phyloP scores from a whole-genome alignment of 1,139 yeast species.

The Yamadazyma songkhlaensis region DNA sequence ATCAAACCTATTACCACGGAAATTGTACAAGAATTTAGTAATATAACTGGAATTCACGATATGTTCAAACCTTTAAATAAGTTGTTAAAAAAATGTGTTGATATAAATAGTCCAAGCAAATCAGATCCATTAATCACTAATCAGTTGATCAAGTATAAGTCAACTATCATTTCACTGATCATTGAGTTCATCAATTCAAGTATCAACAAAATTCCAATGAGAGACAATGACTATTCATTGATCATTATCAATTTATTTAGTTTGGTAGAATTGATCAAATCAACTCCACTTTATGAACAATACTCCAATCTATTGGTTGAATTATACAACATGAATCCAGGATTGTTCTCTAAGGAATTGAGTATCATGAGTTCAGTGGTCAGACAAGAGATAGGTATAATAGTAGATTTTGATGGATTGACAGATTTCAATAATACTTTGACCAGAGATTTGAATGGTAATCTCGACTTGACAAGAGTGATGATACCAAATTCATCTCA shows the following conservation, averaged over 20 bases:
- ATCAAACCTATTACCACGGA: conserved; percentile 22
- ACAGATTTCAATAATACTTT: conserved; percentile 10
- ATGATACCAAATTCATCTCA: conserved; percentile 1
- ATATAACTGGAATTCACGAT: conserved; percentile 24
- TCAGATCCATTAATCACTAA: conserved; percentile 30
- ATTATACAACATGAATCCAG: conserved; percentile 29
- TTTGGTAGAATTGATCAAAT: conserved; percentile 31
- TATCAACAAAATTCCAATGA: conserved; percentile 31
- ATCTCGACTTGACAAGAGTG: conserved; percentile 4
- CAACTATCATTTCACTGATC: conserved; percentile 26
- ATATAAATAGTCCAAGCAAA: conserved; percentile 30
- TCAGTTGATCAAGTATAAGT: conserved; percentile 35
- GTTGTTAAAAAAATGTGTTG: conserved; percentile 29
- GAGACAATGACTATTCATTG: conserved; percentile 30
- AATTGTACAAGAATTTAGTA: conserved; percentile 21
- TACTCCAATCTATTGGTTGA: conserved; percentile 26
- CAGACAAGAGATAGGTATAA: conserved; percentile 31
- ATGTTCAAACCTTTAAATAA: conserved; percentile 27
- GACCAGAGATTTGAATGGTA: conserved; percentile 13
- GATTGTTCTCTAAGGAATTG: conserved; percentile 25
- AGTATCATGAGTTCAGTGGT: conserved; percentile 23
- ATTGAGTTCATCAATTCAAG: conserved; percentile 27
- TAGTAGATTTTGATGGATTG: conserved; percentile 31
- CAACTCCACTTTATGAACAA: conserved; percentile 25
- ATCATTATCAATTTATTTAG: conserved; percentile 29